A percentile compares a stretch with the other conserved stretches of the same genome.
Evolutionary conservation across 805 yeast species (phyloP).

Genomic region (Sungouiozyma intestinalis): DNA sequence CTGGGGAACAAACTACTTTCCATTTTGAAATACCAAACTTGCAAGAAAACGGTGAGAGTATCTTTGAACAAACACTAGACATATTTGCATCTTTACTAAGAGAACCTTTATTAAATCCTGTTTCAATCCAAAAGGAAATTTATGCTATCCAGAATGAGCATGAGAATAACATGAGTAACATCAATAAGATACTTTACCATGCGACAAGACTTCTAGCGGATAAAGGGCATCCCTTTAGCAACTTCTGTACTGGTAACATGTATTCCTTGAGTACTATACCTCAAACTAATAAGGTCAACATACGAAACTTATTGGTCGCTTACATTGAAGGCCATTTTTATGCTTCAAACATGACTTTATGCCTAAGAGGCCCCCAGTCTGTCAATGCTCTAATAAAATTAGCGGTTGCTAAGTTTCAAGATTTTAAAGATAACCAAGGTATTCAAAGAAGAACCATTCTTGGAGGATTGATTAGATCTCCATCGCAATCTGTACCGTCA

Average conservation of each 20-base stretch:
- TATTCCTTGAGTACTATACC: conserved; percentile 36
- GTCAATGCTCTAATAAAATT: conserved; percentile 44
- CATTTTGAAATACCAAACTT: conserved; percentile 50
- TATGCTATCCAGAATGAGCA: conserved; percentile 61
- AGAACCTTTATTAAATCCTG: conserved; percentile 39
- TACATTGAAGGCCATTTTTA: conserved; percentile 36
- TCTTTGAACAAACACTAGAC: conserved; percentile 37
- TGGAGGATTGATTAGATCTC: conserved; percentile 4
- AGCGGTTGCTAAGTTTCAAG: conserved; percentile 36
- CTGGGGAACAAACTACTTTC: conserved; percentile 56
- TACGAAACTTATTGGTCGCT: conserved; percentile 28
- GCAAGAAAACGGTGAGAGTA: conserved; percentile 24
- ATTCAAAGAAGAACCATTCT: conserved; percentile 3
- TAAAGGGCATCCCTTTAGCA: conserved; percentile 40
- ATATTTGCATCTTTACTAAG: conserved; percentile 44
- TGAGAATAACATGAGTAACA: conserved; percentile 35
- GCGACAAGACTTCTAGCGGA: conserved; percentile 44
- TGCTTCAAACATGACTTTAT: conserved; percentile 45
- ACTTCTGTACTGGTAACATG: conserved; percentile 57
- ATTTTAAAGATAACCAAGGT: conserved; percentile 14
- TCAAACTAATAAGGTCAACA: conserved; percentile 25
- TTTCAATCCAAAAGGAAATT: conserved; percentile 39
- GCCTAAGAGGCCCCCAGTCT: conserved; percentile 58
- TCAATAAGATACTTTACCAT: conserved; percentile 44
- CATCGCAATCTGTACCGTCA: background rate